Percentiles rank a stretch among this genome's conserved stretches.
Evolutionary conservation across 2,329 filamentous ascomycete genomes (phyloP).

Genomic region (Helotiales sp.): DNA sequence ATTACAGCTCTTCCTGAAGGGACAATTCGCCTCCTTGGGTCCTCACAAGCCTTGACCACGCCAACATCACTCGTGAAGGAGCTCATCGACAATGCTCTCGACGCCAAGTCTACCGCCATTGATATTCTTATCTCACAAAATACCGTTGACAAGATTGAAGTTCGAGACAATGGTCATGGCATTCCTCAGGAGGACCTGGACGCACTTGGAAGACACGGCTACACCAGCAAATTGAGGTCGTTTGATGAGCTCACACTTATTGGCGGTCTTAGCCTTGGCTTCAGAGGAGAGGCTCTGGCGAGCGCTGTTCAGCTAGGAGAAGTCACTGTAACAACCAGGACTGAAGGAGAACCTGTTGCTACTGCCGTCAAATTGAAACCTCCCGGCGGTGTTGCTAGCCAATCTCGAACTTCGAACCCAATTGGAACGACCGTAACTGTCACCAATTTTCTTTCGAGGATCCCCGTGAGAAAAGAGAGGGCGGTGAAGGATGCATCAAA

Average conservation of each 20-base stretch:
- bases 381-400: constrained; percentile 39
- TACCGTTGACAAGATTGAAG: constrained; percentile 67
- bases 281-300: constrained; percentile 73
- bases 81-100: constrained; percentile 74
- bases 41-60: constrained; percentile 59
- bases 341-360: constrained; percentile 60
- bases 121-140: constrained; percentile 65
- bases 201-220: constrained; percentile 61
- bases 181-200: constrained; percentile 63
- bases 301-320: constrained; percentile 61
- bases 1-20: constrained; percentile 49
- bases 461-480: constrained; percentile 64
- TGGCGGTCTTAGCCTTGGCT: constrained; percentile 65
- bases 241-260: constrained; percentile 60
- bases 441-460: constrained; percentile 54
- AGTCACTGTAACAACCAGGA: constrained; percentile 63
- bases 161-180: constrained; percentile 73
- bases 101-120: constrained; percentile 67
- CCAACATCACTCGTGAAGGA: constrained; percentile 70
- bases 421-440: constrained; percentile 70
- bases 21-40: constrained; percentile 57
- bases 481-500: constrained; percentile 58
- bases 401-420: constrained; percentile 48
- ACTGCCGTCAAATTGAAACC: constrained; percentile 45
- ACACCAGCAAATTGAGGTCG: constrained; percentile 72